Percentiles rank a stretch among this genome's conserved stretches.
These are phyloP conservation scores for Trametes maxima DNA, from an alignment of 768 basidiomycete genomes.

Conservation along the genomic window DNA sequence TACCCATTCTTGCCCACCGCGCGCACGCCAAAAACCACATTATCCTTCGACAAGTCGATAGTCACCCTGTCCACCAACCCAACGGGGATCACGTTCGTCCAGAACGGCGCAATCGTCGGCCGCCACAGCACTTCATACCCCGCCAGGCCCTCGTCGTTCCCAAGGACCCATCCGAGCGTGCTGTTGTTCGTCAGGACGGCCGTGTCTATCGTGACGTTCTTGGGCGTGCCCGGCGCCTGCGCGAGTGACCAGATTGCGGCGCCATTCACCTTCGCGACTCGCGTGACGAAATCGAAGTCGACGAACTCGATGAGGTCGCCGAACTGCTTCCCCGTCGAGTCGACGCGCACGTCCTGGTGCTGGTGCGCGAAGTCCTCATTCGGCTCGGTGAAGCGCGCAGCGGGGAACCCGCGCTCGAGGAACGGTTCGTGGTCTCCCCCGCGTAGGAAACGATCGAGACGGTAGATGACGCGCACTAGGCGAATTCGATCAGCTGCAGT, in stretches of 20 bases:
- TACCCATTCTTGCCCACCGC: slow-evolving; percentile 56
- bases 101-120: slow-evolving; percentile 47
- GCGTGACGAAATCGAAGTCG: slow-evolving; percentile 54
- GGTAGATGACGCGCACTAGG: slow-evolving; percentile 52
- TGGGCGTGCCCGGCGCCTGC: slow-evolving; percentile 56
- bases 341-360: slow-evolving; percentile 56
- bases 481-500: not conserved
- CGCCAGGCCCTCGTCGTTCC: slow-evolving; percentile 40
- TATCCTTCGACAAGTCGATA: slow-evolving; percentile 51
- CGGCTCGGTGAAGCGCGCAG: slow-evolving; percentile 59
- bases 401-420: slow-evolving; percentile 52
- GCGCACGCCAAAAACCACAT: slow-evolving; percentile 50
- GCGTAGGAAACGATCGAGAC: slow-evolving; percentile 55
- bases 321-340: slow-evolving; percentile 51
- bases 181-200: slow-evolving; percentile 56
- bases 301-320: slow-evolving; percentile 56
- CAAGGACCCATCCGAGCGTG: slow-evolving; percentile 49
- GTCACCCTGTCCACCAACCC: slow-evolving; percentile 45
- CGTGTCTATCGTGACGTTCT: slow-evolving; percentile 49
- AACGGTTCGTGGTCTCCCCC: slow-evolving; percentile 59
- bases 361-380: slow-evolving; percentile 60
- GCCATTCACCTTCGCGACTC: slow-evolving; percentile 54
- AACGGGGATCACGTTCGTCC: slow-evolving; percentile 53
- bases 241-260: slow-evolving; percentile 58
- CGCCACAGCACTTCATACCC: slow-evolving; percentile 58